Evolutionary conservation across 441 rosid species (phyloP), one percentile per base, ranked within the genome.

Genomic region (Corymbia citriodora): DNA sequence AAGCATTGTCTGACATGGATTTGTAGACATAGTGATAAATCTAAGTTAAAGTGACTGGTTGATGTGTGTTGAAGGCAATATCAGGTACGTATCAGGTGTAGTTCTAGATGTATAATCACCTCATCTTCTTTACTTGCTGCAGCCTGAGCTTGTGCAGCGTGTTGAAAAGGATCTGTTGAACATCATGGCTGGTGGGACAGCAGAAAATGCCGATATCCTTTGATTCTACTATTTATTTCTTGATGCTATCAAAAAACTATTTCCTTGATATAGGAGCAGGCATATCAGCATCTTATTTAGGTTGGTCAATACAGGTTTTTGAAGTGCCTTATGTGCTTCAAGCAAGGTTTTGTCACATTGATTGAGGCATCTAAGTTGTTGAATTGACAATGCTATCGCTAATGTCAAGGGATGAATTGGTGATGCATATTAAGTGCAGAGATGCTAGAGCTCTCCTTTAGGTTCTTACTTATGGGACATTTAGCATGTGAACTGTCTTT

Each of bases 61-160:
- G n/a, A 45, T 45, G 52, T 79, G 17, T 79, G n/a, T 79, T 79
- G 52, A 45, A 79, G 85, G 85, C 10, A 40, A 79, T 79, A 7
- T 70, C 79, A 55, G 59, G 59, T 19, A 55, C 10, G 9, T 59
- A 59, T 88, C 90, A 89, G 89, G 65, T 31, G 89, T 57, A 33
- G 7, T 52, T 33, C 92, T 90, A 52, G 31, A 31, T 89, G 86
- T 91, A 92, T 88, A 48, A 33, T 55, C 18, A 88, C 45, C 54
- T 70, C 21, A 61, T 55, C 54, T 90, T 55, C 53, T 15, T 23
- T 81, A 14, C 65, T 45, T 81, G 36, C 90, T 94, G 92, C 96
- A 98, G 99, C 99, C 99, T 57, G 99, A 97, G 95, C 96, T 97
- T 90, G 99, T 98, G 70, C 98, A 94, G 91, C 95, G 98, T 33